phyloP scores from a whole-genome alignment of 163 green algal species.

The Trebouxiophyceae sp. region DNA sequence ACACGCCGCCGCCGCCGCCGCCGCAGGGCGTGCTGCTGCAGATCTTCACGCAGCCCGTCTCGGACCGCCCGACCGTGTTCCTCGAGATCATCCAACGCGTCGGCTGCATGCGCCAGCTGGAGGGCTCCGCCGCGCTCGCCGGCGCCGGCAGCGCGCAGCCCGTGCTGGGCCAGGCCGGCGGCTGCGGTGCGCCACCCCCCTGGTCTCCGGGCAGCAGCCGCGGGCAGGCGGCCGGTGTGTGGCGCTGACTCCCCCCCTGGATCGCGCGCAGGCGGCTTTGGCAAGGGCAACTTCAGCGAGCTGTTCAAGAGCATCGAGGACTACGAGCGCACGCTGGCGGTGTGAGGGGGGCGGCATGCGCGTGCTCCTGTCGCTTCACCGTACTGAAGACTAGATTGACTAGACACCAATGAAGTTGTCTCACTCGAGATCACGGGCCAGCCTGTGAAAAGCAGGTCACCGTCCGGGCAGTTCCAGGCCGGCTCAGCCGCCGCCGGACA shows the following conservation, averaged over 20 bases:
- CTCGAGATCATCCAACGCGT: constrained; percentile 98
- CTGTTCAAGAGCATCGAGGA: constrained; percentile 97
- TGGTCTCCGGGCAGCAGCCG: too few species aligned
- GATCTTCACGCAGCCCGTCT: constrained; percentile 83
- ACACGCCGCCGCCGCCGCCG: too few species aligned
- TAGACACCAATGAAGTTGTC: not conserved
- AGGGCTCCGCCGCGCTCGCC: constrained; percentile 16
- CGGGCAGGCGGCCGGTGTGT: too few species aligned
- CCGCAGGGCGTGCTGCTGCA: constrained; percentile 90
- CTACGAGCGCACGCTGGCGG: constrained; percentile 20
- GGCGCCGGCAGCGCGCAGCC: not conserved
- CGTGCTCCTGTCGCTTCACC: too few species aligned
- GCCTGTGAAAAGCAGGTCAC: too few species aligned
- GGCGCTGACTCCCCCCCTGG: too few species aligned
- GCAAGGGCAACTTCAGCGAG: constrained; percentile 90
- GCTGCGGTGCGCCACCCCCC: constrained; percentile 62
- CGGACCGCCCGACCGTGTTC: constrained; percentile 92
- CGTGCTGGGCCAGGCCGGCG: constrained; percentile 65
- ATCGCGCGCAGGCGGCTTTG: constrained; percentile 86
- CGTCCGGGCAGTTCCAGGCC: too few species aligned
- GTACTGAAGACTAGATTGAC: not conserved
- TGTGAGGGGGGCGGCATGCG: constrained; percentile 3
- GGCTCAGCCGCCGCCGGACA: too few species aligned
- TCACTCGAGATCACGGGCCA: too few species aligned
- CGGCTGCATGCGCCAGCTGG: constrained; percentile 53